Evolutionary conservation across 345 rosid genomes (phyloP), one percentile per base, ranked within the genome.

Genomic region (Eucalyptus cloeziana): DNA sequence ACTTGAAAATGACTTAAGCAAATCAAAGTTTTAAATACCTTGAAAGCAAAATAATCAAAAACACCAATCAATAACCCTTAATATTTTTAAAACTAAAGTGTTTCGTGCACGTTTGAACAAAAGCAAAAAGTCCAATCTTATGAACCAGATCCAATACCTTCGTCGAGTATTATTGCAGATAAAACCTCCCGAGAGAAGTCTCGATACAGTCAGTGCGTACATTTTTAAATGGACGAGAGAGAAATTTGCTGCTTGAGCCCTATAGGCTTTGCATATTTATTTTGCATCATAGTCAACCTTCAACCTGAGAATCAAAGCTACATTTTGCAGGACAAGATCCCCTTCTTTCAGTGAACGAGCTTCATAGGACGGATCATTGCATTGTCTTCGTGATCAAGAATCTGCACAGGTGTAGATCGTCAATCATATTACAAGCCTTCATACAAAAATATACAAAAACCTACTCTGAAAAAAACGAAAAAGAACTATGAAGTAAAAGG

Each of bases 301-400:
- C 86, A 44, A 85, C 33, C 33, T 1, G 49, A 25, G 30, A 85
- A 44, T 49, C n/a, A 85, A 45, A 7, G 86, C 86, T 44, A 45
- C 21, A 85, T 45, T 47, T 43, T 45, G n/a, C 25, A 19, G 40
- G 25, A 17, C 3, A 10, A 17, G 7, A 49, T 49, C 58, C 86
- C 52, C 15, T 76, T 33, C 88, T 86, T 86, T 86, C 88, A 62
- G 50, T 14, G 47, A 49, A 93, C 91, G 51, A 95, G 49, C 91
- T 93, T 90, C 88, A 97, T 56, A 4, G 99, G 99, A 87, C 98
- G 95, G 94, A 97, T 97, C 99, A 97, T 97, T 85, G 87, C 94
- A 88, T 97, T 97, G 83, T 96, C 99, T 93, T 97, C 99, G 27
- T 97, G 99, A 91, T 97, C 98, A 94, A 97, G 92, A 3, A 96